Conservation (phyloP, 148 eudicot genomes). For the Rhododendron griersonianum region DNA sequence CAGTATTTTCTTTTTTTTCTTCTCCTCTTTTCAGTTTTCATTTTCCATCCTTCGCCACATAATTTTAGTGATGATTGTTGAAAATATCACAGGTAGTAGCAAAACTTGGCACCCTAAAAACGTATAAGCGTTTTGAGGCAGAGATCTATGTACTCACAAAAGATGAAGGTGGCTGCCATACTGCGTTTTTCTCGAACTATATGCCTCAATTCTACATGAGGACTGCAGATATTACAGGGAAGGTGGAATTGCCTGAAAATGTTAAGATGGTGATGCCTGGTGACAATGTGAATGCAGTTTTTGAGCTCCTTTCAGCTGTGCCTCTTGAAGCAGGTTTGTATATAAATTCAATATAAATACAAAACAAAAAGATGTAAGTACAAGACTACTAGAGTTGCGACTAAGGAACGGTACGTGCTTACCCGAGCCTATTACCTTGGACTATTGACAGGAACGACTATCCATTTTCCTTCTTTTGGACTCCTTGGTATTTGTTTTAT, state of each 20-base stretch:
- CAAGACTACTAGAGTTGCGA: too few relatives aligned
- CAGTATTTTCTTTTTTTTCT: neutral
- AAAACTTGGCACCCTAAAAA: conserved; percentile 58
- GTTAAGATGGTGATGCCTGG: conserved; percentile 12
- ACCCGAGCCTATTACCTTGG: too few relatives aligned
- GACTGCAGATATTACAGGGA: conserved; percentile 77
- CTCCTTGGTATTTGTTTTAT: neutral
- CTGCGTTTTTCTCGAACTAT: conserved; percentile 68
- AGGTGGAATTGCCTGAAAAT: conserved; percentile 42
- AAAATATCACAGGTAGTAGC: conserved; percentile 56
- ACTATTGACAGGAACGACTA: too few relatives aligned
- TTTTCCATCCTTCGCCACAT: neutral
- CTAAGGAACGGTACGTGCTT: too few relatives aligned
- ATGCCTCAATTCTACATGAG: conserved; percentile 81
- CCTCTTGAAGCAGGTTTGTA: conserved; percentile 69
- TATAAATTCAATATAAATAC: too few relatives aligned
- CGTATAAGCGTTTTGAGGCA: conserved; percentile 67
- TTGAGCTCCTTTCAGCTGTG: conserved; percentile 27
- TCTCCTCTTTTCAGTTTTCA: neutral
- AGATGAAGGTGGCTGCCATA: conserved; percentile 86
- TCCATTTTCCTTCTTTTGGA: neutral
- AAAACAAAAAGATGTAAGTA: too few relatives aligned
- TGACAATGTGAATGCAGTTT: conserved; percentile 66
- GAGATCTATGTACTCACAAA: conserved; percentile 81
- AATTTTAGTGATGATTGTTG: neutral